A percentile compares a stretch with the other conserved stretches of the same genome.
These are phyloP conservation scores for Colletotrichum tamarilloi DNA, from an alignment of 2,329 filamentous ascomycete genomes.

Conservation along the genomic window DNA sequence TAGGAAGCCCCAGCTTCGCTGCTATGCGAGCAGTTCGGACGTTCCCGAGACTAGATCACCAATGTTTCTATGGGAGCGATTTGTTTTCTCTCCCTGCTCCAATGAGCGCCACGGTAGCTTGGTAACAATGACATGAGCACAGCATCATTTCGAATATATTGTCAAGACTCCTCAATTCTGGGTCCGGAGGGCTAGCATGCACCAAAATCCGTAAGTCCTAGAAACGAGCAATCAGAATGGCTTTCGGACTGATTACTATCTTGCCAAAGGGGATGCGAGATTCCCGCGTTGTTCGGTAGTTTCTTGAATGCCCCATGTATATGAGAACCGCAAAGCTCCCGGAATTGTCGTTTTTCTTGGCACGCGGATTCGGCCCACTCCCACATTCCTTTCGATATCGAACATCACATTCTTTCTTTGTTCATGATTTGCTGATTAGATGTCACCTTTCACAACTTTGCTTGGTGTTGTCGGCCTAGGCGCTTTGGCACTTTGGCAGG, in stretches of 20 bases:
- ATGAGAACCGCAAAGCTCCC: background rate
- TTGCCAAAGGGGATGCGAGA: background rate
- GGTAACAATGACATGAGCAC: background rate
- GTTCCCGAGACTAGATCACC: background rate
- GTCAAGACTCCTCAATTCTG: background rate
- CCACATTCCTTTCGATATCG: background rate
- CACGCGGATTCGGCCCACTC: background rate
- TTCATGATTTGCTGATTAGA: background rate
- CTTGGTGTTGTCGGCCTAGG: background rate
- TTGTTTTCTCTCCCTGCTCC: background rate
- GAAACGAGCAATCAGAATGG: background rate
- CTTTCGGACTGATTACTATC: too few species aligned
- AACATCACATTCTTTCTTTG: background rate
- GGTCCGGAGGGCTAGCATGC: background rate
- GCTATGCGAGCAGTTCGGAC: background rate
- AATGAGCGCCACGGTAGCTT: background rate
- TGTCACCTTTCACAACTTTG: background rate
- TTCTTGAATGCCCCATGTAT: background rate
- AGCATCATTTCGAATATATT: background rate
- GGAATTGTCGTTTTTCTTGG: background rate
- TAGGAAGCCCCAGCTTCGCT: background rate
- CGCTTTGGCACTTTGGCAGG: constrained; percentile 38
- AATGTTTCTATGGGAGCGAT: too few species aligned
- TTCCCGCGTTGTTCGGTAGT: background rate
- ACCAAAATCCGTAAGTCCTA: background rate